Conservation (phyloP, 768 basidiomycete genomes). For the Ramaria sp. region DNA sequence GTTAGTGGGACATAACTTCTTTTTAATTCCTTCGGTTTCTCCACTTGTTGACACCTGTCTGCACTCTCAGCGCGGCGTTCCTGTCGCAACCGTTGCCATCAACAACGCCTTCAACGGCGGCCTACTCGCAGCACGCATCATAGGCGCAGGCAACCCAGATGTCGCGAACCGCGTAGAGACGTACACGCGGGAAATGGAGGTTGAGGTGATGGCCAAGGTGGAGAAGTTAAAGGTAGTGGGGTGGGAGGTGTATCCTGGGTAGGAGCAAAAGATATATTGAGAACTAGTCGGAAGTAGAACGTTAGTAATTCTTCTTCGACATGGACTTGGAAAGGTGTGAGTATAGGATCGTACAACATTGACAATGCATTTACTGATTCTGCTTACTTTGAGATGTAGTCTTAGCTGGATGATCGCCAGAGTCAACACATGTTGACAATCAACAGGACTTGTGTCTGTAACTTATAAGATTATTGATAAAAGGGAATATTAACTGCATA, state of each 20-base stretch:
- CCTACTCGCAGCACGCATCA: conserved; percentile 82
- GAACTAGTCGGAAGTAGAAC: too few species aligned
- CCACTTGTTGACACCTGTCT: conserved; percentile 2
- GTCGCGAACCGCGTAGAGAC: conserved; percentile 57
- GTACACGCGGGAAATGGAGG: conserved; percentile 60
- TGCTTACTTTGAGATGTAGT: too few species aligned
- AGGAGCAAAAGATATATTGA: too few species aligned
- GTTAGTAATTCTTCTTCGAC: too few species aligned
- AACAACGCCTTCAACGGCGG: conserved; percentile 93
- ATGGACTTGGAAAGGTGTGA: too few species aligned
- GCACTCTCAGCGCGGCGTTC: conserved; percentile 74
- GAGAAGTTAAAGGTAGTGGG: conserved; percentile 67
- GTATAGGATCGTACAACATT: too few species aligned
- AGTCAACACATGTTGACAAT: too few species aligned
- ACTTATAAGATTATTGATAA: too few species aligned
- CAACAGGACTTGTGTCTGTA: too few species aligned
- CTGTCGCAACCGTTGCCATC: conserved; percentile 95
- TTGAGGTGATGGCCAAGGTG: conserved; percentile 71
- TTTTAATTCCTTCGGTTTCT: neutral
- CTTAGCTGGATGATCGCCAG: too few species aligned
- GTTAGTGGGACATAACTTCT: conserved; percentile 34
- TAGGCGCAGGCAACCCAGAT: conserved; percentile 60
- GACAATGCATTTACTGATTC: too few species aligned
- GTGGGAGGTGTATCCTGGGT: conserved; percentile 61
- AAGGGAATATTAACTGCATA: too few species aligned